Base-by-base conservation (phyloP, 768 basidiomycete species). In the Tylopilus felleus region DNA sequence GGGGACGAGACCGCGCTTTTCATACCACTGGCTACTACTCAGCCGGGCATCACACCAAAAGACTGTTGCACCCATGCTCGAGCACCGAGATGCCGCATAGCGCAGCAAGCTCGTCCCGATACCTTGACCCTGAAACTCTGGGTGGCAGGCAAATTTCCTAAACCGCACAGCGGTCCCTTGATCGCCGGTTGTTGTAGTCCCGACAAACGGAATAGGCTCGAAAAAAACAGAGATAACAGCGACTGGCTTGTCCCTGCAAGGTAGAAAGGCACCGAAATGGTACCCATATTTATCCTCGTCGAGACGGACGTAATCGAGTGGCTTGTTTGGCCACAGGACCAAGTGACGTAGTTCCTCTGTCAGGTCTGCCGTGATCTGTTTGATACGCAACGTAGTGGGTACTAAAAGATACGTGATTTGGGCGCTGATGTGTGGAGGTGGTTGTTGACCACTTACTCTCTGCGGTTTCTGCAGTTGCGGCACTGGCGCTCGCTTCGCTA, bases 11-110 rank as follows among this genome's bases (percentile, higher is more conserved):
- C 80, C 82, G 53, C 80, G 75, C 54, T 73, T 78, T 56, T 73
- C 64, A 64, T 84, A 85, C 81, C 82, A 84, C 21, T 54, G 68
- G 21, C 64, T 55, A 6, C 73, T 75, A 16, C 74, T 68, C 42
- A 67, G 65, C 56, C 82, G 68, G 21, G 83, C 83, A 61, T 84
- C 83, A 68, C 83, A 85, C 82, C 82, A 85, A 7, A 81, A 65
- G 13, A 76, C 60, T 7, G 56, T 59, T n/a, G 71, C 77, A 19
- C 71, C 72, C 47, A 75, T 60, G 45, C 78, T 72, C n/a, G 70
- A 66, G 58, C 64, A 68, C 21, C 76, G 77, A 28, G 74, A 63
- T 23, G 76, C 72, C 17, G 59, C 76, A 66, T 45, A 64, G 47
- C 47, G 57, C 36, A 88, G 69, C 41, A 84, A 72, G 46, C 62